Evolutionary conservation across 352 stramenopile genomes (phyloP), one percentile per base, ranked within the genome.

Genomic region (Phytophthora quininea): DNA sequence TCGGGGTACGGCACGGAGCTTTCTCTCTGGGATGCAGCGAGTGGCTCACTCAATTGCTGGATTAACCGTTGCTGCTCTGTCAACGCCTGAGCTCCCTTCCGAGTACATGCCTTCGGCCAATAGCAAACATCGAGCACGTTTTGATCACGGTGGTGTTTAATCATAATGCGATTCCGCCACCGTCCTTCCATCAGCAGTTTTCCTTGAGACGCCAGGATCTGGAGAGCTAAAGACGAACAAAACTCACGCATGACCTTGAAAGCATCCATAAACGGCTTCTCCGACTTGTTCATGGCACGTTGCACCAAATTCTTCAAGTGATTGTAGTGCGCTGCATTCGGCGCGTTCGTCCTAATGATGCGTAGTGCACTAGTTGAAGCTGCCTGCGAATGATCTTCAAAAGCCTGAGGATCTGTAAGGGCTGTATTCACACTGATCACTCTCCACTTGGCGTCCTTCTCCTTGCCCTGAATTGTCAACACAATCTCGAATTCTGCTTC

Each of bases 401-500:
- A 89, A 15, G 81, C 71, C 49, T 73, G 70, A 0, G 77, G 15
- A 55, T 93, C 84, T 24, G 84, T 93, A 27, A 93, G 72, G 30
- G 83, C 81, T 33, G 80, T 91, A 56, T 94, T 90, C 11, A 96
- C 83, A 57, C 80, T 91, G 45, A 93, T 88, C 29, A 96, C 84
- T 31, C 84, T 81, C 88, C 88, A 96, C 8, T 88, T 76, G 53
- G 79, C 84, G 61, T 92, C 82, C 14, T 70, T 80, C 35, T 92
- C 85, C 53, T 91, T 92, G 47, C 86, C 84, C 58, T 93, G 82
- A 58, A 96, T 83, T 3, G 86, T 96, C 38, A 96, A 64, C 58
- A 93, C 84, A 7, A 96, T 91, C 63, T 94, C 86, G 50, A 96
- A 96, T 64, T 96, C 86, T 38, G 83, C 86, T 65, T 89, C 84